These are phyloP conservation scores for Trebouxia sp. DNA, from an alignment of 139 green algal genomes.

Conservation along the genomic window DNA sequence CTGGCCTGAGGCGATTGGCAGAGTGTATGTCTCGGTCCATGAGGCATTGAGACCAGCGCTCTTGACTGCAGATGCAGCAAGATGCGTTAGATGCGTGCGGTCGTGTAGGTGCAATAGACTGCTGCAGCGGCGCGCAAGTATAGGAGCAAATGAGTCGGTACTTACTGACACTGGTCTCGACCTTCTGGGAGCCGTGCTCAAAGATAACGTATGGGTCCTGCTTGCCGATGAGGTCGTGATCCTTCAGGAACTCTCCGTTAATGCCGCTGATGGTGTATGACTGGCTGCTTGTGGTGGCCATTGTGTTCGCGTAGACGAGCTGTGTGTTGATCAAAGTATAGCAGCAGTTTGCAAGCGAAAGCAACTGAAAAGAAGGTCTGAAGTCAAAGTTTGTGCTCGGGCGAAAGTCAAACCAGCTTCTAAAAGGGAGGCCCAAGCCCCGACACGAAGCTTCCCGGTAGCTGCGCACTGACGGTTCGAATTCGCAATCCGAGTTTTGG, in stretches of 20 bases:
- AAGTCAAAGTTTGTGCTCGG: slow-evolving; percentile 4
- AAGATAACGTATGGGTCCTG: slow-evolving; percentile 26
- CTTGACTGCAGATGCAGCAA: neutral
- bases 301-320: no score
- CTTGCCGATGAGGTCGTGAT: slow-evolving; percentile 28
- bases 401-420: neutral
- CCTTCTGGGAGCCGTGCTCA: slow-evolving; percentile 22
- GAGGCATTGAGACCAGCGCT: slow-evolving; percentile 3
- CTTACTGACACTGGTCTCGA: slow-evolving; percentile 27
- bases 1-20: neutral
- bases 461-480: neutral
- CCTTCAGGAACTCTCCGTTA: slow-evolving; percentile 10
- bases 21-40: slow-evolving; percentile 15
- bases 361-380: neutral
- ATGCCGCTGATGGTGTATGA: slow-evolving; percentile 20
- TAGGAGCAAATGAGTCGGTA: no score
- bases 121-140: neutral
- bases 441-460: neutral
- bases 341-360: neutral
- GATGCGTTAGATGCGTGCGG: neutral
- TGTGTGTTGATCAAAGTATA: neutral
- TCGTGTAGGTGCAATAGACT: no score
- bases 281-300: neutral
- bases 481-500: no score
- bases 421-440: neutral